Evolutionary conservation across 2,329 filamentous ascomycete genomes (phyloP).

Genomic region (Trichoderma semiorbis): DNA sequence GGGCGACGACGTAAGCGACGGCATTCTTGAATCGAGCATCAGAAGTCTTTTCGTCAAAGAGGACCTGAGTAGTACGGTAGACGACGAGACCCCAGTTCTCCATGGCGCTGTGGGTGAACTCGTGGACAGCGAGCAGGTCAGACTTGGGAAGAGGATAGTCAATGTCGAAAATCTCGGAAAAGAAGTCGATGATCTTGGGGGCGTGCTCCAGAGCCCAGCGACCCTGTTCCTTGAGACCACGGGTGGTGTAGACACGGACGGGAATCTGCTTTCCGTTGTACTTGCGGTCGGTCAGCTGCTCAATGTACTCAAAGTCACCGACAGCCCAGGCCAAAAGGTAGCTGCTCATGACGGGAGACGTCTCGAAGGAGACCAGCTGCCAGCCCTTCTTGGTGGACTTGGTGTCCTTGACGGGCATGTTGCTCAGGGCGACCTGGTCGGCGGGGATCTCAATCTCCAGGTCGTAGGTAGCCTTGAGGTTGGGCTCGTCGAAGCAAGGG

Average conservation of each 20-base stretch:
- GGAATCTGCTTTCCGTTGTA: constrained; percentile 91
- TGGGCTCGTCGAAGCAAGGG: constrained; percentile 97
- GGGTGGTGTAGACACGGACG: constrained; percentile 92
- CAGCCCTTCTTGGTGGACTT: constrained; percentile 59
- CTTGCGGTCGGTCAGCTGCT: constrained; percentile 81
- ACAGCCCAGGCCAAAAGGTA: constrained; percentile 91
- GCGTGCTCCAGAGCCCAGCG: constrained; percentile 86
- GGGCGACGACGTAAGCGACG: constrained; percentile 95
- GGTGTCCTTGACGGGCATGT: constrained; percentile 84
- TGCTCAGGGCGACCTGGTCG: constrained; percentile 84
- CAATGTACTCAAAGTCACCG: constrained; percentile 95
- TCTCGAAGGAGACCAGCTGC: constrained; percentile 75
- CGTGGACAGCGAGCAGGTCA: constrained; percentile 85
- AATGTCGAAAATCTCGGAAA: constrained; percentile 89
- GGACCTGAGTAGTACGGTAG: constrained; percentile 88
- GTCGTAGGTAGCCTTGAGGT: constrained; percentile 93
- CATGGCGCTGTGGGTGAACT: constrained; percentile 86
- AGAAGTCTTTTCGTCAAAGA: constrained; percentile 92
- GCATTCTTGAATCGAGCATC: constrained; percentile 89
- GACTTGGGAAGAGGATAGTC: constrained; percentile 93
- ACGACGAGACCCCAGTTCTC: constrained; percentile 97
- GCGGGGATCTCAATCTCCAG: constrained; percentile 88
- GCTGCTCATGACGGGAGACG: constrained; percentile 86
- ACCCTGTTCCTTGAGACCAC: constrained; percentile 89
- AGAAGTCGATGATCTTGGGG: constrained; percentile 91